Evolutionary conservation across 352 stramenopile species (phyloP), one percentile per base, ranked within the genome.

Genomic region (Plasmopara muralis): DNA sequence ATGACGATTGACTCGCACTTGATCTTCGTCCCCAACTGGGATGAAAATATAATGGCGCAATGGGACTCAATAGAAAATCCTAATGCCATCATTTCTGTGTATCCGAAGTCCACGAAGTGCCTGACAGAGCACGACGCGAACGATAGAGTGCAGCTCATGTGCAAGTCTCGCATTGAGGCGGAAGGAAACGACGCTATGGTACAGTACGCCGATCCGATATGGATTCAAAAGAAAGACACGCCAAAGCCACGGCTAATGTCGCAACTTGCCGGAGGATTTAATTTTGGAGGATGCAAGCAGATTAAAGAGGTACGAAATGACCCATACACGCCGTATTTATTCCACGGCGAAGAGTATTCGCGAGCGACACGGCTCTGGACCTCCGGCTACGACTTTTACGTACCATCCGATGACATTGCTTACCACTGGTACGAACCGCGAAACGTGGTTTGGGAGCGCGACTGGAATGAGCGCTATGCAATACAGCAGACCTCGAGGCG

Each of bases 341-440:
- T 89, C 54, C 78, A 89, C 25, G 81, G 81, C 34, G 78, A 92
- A 46, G 81, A 92, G 56, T 92, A 89, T 68, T 89, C 79, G n/a
- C 74, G 79, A 18, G 79, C 78, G 0, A 64, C 78, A 25, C 77
- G 81, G 14, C 67, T 92, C 15, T 92, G 81, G 81, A 92, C 81
- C 41, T 48, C 62, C 20, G 81, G 81, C 14, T 92, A 87, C 61
- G 81, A 92, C 59, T 89, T 92, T 35, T 92, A 92, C 52, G 70
- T 75, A 35, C 81, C 81, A 2, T 73, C 59, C 2, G 76, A 88
- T 43, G 77, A 89, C 58, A 71, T 88, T 7, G 76, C 83, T 30
- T 89, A 80, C 48, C 78, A 89, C 48, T 88, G 79, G 78, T 92
- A 92, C 54, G 77, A 89, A 55, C 73, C 72, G 52, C 77, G 81